Conservation (phyloP, 345 rosid species). For the Noccaea bulbosa region DNA sequence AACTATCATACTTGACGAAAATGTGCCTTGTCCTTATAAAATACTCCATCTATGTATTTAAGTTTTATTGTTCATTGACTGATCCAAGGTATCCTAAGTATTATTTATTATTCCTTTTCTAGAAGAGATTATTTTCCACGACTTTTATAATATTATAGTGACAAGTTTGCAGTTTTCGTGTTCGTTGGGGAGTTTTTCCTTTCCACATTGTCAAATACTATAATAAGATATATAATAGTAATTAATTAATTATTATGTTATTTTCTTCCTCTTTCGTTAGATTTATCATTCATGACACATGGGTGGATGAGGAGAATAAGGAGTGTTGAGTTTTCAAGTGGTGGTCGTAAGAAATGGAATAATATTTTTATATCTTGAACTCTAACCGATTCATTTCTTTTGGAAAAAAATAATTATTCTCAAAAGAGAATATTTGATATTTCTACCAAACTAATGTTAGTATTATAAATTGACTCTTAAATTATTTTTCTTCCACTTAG, state of each 20-base stretch:
- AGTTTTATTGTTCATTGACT: conserved; percentile 25
- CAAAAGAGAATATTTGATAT: not conserved
- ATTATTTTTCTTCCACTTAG: not conserved
- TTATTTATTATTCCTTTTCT: not conserved
- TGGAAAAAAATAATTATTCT: conserved; percentile 2
- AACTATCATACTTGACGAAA: not conserved
- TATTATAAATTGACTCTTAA: conserved; percentile 29
- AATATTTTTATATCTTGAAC: not conserved
- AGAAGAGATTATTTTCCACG: conserved; percentile 25
- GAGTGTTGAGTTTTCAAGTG: conserved; percentile 16
- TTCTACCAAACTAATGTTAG: conserved; percentile 21
- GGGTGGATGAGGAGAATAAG: conserved; percentile 14
- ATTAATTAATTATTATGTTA: not conserved
- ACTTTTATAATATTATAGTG: not conserved
- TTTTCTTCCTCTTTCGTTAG: conserved; percentile 1
- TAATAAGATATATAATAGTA: not conserved
- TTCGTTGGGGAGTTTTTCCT: conserved; percentile 25
- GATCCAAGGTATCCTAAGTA: not conserved
- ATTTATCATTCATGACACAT: conserved; percentile 8
- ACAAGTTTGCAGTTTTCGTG: conserved; percentile 29
- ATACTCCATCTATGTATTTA: not conserved
- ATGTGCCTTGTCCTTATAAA: not conserved
- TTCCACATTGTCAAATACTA: conserved; percentile 37
- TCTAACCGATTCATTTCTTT: not conserved
- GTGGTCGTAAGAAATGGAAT: conserved; percentile 20